Evolutionary conservation across 2,329 filamentous ascomycete genomes (phyloP).

Genomic region (Diaporthe eres): DNA sequence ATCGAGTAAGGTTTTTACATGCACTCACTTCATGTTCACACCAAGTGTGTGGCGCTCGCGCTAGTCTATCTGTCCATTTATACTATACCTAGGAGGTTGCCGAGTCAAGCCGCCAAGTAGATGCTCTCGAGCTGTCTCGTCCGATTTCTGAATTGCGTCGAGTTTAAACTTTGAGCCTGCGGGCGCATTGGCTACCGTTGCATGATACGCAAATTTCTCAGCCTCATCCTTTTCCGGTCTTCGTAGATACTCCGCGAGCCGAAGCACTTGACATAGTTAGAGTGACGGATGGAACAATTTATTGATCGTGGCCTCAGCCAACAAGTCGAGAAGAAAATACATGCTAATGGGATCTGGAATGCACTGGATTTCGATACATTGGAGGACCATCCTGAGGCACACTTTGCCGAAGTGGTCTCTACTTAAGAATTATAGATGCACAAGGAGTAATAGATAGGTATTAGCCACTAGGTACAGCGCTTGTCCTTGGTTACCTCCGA

Average conservation of each 20-base stretch:
- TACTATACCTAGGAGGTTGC: not conserved
- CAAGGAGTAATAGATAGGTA: not conserved
- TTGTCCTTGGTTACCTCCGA: not conserved
- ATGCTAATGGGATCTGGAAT: not conserved
- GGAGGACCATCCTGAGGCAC: not conserved
- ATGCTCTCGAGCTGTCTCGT: not conserved
- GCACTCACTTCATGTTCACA: not conserved
- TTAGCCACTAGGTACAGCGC: too few relatives aligned
- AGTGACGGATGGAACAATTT: not conserved
- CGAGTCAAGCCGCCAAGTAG: not conserved
- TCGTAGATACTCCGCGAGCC: slow-evolving; percentile 17
- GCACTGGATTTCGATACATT: not conserved
- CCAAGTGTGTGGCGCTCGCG: not conserved
- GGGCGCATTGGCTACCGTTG: not conserved
- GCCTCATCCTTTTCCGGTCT: too few relatives aligned
- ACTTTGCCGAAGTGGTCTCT: not conserved
- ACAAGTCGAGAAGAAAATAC: not conserved
- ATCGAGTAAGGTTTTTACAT: not conserved
- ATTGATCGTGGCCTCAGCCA: not conserved
- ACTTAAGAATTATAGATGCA: not conserved
- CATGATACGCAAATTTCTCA: not conserved
- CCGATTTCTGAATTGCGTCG: not conserved
- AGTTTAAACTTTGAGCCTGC: not conserved
- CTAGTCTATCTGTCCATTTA: not conserved
- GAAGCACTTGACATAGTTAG: not conserved